Evolutionary conservation across 768 basidiomycete species (phyloP).

Genomic region (Scleroderma citrinum): DNA sequence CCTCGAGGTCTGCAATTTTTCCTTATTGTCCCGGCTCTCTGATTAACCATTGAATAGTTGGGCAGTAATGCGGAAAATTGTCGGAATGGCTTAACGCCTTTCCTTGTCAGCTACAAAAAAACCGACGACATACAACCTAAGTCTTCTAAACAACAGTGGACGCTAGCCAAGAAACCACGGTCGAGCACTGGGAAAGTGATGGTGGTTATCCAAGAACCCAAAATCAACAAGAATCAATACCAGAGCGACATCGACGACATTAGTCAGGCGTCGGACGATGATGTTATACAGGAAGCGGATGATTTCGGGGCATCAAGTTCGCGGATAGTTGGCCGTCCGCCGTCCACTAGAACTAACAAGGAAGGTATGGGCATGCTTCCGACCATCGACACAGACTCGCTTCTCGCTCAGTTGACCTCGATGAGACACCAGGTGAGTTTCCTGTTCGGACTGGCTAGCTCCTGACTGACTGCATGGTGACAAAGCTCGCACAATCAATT

Average conservation of each 20-base stretch:
- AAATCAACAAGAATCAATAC: slow-evolving; percentile 15
- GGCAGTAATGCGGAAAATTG: slow-evolving; percentile 19
- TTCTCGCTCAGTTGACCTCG: slow-evolving; percentile 14
- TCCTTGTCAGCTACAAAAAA: slow-evolving; percentile 25
- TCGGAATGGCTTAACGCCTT: slow-evolving; percentile 9
- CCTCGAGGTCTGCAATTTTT: slow-evolving; percentile 36
- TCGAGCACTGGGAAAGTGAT: slow-evolving; percentile 15
- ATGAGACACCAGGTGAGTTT: slow-evolving; percentile 14
- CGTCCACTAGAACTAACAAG: not conserved
- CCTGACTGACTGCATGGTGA: not conserved
- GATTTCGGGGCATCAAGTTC: slow-evolving; percentile 8
- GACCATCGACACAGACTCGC: slow-evolving; percentile 1
- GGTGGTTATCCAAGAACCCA: slow-evolving; percentile 12
- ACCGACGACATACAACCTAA: slow-evolving; percentile 11
- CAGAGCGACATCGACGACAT: slow-evolving; percentile 18
- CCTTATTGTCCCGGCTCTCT: not conserved
- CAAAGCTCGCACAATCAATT: slow-evolving; percentile 13
- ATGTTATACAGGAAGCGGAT: slow-evolving; percentile 8
- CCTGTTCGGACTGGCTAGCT: not conserved
- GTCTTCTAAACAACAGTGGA: not conserved
- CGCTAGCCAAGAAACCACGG: slow-evolving; percentile 5
- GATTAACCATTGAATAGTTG: slow-evolving; percentile 7
- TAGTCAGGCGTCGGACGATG: slow-evolving; percentile 19
- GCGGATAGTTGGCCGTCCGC: slow-evolving; percentile 8
- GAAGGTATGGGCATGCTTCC: not conserved